Evolutionary conservation across 2,329 filamentous ascomycete genomes (phyloP).

Genomic region (Epichloe amarillans): DNA sequence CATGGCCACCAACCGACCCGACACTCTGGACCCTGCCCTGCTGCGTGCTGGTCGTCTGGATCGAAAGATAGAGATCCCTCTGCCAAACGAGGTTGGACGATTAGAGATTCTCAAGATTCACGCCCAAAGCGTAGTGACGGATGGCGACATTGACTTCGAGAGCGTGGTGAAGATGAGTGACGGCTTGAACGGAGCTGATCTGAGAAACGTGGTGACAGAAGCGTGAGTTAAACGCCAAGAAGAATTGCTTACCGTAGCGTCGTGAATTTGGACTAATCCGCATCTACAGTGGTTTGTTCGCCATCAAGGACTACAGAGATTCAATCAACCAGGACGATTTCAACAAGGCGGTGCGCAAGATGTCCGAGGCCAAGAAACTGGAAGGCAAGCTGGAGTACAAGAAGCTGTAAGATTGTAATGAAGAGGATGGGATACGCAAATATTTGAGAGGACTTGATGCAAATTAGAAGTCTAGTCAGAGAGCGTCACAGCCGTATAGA

Average conservation of each 20-base stretch:
- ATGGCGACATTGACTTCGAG: constrained; percentile 97
- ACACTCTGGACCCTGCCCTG: constrained; percentile 87
- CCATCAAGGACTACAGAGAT: constrained; percentile 96
- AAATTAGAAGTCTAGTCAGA: not conserved
- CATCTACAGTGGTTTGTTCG: constrained; percentile 64
- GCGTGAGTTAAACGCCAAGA: constrained; percentile 53
- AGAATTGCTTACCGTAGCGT: not conserved
- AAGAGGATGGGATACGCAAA: not conserved
- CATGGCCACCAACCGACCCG: constrained; percentile 97
- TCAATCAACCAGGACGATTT: constrained; percentile 97
- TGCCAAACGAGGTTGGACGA: constrained; percentile 92
- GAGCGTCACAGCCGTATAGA: not conserved
- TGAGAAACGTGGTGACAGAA: constrained; percentile 96
- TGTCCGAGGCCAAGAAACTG: constrained; percentile 93
- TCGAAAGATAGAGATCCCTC: constrained; percentile 92
- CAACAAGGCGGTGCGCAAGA: constrained; percentile 97
- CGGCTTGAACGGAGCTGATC: constrained; percentile 89
- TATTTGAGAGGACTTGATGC: not conserved
- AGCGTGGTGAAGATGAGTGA: constrained; percentile 99
- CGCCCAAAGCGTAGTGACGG: constrained; percentile 68
- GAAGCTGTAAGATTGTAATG: constrained; percentile 55
- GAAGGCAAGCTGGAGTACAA: constrained; percentile 97
- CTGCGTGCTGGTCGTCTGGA: constrained; percentile 87
- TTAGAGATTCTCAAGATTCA: constrained; percentile 98
- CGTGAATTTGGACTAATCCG: not conserved